phyloP scores from a whole-genome alignment of 441 rosid genomes.

The Sinapis alba region DNA sequence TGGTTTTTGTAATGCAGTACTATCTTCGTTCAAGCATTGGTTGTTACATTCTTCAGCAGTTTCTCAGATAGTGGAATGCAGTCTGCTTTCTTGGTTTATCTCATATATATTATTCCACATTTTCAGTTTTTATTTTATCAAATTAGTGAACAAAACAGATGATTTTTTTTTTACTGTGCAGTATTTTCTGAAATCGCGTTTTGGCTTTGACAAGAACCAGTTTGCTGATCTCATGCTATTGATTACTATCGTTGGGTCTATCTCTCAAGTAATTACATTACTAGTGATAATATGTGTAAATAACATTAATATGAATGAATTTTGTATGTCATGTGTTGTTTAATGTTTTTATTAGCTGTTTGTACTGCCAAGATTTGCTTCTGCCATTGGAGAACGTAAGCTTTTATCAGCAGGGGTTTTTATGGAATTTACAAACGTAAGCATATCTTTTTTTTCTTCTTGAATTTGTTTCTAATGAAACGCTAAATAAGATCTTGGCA shows the following conservation, averaged over 20 bases:
- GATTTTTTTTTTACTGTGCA: slow-evolving; percentile 41
- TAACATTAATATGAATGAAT: neutral
- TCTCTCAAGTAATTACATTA: slow-evolving; percentile 61
- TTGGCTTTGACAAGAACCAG: slow-evolving; percentile 79
- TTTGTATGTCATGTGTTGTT: neutral
- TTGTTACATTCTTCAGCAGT: slow-evolving; percentile 76
- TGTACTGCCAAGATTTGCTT: slow-evolving; percentile 67
- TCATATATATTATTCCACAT: slow-evolving; percentile 13
- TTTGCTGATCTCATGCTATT: slow-evolving; percentile 80
- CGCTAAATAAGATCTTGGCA: neutral
- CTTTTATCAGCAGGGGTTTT: slow-evolving; percentile 78
- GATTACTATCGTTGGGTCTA: slow-evolving; percentile 49
- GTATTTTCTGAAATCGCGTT: slow-evolving; percentile 88
- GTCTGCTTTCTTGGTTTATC: slow-evolving; percentile 59
- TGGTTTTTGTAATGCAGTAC: slow-evolving; percentile 49
- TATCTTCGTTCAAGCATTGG: slow-evolving; percentile 66
- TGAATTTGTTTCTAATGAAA: neutral
- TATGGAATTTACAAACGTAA: slow-evolving; percentile 53
- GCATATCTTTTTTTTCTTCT: neutral
- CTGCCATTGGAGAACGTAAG: slow-evolving; percentile 60
- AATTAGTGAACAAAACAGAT: neutral
- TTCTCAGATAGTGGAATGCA: slow-evolving; percentile 71
- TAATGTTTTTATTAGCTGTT: slow-evolving; percentile 55
- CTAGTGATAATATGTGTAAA: neutral
- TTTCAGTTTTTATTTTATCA: neutral